Conservation (phyloP, 1,284 basidiomycete species). For the Bondarzewia mesenterica region DNA sequence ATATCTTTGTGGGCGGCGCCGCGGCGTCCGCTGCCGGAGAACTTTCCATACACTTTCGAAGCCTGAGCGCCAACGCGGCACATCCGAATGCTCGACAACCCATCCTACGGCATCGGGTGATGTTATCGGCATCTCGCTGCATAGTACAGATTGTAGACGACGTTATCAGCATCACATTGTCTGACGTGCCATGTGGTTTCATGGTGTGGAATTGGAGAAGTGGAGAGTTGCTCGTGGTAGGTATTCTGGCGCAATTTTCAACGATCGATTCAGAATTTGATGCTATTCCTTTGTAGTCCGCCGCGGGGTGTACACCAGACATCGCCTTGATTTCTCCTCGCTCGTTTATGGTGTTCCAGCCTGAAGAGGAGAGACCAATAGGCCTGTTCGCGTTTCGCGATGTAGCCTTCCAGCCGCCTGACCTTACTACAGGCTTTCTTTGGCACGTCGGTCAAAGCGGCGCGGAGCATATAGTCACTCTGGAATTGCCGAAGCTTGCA, state of each 20-base stretch:
- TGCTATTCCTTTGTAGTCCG: conserved; percentile 26
- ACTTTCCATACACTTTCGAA: conserved; percentile 4
- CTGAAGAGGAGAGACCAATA: background rate
- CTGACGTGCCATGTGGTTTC: conserved; percentile 22
- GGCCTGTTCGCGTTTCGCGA: background rate
- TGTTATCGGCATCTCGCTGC: conserved; percentile 14
- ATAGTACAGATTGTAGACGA: conserved; percentile 46
- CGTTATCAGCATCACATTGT: conserved; percentile 35
- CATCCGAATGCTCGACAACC: conserved; percentile 29
- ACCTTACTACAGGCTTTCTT: background rate
- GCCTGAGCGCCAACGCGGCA: conserved; percentile 15
- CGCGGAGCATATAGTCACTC: conserved; percentile 26
- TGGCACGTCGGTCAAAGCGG: conserved; percentile 19
- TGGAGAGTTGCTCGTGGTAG: conserved; percentile 34
- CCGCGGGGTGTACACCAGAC: background rate
- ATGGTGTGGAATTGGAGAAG: conserved; percentile 49
- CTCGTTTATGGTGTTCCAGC: background rate
- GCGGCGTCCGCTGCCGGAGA: background rate
- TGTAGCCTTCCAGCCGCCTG: background rate
- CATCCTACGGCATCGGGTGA: conserved; percentile 4
- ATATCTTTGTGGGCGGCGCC: conserved; percentile 5
- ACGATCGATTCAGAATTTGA: conserved; percentile 9
- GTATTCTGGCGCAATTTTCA: conserved; percentile 9
- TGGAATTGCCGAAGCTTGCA: conserved; percentile 25
- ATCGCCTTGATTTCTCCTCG: background rate